Conservation (phyloP, 2,329 filamentous ascomycete genomes). For the Ambrosiella xylebori region DNA sequence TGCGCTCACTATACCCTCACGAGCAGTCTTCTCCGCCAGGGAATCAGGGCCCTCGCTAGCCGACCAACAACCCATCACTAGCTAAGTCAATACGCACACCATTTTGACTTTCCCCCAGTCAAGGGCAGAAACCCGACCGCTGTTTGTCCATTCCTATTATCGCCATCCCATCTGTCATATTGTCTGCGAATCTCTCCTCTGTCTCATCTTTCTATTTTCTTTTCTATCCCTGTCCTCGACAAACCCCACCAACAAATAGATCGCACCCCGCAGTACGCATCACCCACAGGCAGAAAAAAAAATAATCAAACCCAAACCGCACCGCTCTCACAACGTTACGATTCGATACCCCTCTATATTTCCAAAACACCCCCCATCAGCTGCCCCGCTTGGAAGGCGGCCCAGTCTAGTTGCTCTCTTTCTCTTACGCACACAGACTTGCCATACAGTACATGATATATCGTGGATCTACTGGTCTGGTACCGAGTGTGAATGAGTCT, state of each 20-base stretch:
- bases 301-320: neutral
- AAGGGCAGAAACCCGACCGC: neutral
- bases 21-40: neutral
- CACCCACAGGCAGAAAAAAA: neutral
- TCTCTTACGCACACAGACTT: neutral
- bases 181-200: neutral
- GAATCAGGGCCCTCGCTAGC: neutral
- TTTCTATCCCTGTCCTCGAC: no score
- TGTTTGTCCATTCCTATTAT: neutral
- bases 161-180: neutral
- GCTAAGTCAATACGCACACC: no score
- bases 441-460: neutral
- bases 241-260: no score
- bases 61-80: no score
- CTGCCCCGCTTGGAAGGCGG: neutral
- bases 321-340: neutral
- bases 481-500: neutral
- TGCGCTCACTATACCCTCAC: neutral
- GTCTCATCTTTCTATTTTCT: no score
- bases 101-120: neutral
- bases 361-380: neutral
- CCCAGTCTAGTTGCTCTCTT: neutral
- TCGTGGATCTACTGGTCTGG: no score
- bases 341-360: constrained; percentile 3
- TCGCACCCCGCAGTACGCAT: neutral